Evolutionary conservation across 1,284 basidiomycete species (phyloP).

Genomic region (Cutaneotrichosporon cyanovorans): DNA sequence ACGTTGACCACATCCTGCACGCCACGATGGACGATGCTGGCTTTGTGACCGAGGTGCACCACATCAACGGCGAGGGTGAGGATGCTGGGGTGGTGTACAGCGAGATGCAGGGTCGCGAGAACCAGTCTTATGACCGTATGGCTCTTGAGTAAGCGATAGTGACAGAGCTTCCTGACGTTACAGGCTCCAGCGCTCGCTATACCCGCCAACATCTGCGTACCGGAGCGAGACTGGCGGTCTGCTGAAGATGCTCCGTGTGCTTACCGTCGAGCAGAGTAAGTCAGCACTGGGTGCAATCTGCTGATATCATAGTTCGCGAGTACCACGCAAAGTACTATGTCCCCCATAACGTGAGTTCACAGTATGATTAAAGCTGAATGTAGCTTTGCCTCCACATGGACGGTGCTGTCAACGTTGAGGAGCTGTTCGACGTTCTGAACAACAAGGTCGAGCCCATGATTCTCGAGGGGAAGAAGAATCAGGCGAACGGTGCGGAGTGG

Average conservation of each 20-base stretch:
- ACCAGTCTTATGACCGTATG: slow-evolving; percentile 85
- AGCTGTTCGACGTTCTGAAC: slow-evolving; percentile 64
- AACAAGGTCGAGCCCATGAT: slow-evolving; percentile 73
- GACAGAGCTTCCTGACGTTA: slow-evolving; percentile 1
- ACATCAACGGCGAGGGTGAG: slow-evolving; percentile 82
- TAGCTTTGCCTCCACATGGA: slow-evolving; percentile 47
- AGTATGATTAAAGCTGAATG: neutral
- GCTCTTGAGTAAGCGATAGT: slow-evolving; percentile 56
- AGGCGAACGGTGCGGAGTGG: neutral
- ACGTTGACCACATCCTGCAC: slow-evolving; percentile 94
- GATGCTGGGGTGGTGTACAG: slow-evolving; percentile 95
- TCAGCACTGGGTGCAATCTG: slow-evolving; percentile 2
- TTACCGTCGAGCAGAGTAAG: slow-evolving; percentile 85
- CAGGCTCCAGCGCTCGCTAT: slow-evolving; percentile 71
- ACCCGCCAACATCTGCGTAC: slow-evolving; percentile 78
- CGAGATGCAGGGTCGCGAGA: slow-evolving; percentile 97
- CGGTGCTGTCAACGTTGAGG: slow-evolving; percentile 49
- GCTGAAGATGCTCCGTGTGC: slow-evolving; percentile 79
- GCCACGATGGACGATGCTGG: slow-evolving; percentile 87
- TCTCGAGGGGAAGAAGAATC: slow-evolving; percentile 39
- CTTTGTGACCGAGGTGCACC: slow-evolving; percentile 90
- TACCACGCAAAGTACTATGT: slow-evolving; percentile 91
- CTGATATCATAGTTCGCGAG: slow-evolving; percentile 60
- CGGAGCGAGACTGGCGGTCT: slow-evolving; percentile 94
- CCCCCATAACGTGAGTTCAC: slow-evolving; percentile 75